Evolutionary conservation across 805 yeast genomes (phyloP).

Genomic region (Cyberlindnera petersonii): DNA sequence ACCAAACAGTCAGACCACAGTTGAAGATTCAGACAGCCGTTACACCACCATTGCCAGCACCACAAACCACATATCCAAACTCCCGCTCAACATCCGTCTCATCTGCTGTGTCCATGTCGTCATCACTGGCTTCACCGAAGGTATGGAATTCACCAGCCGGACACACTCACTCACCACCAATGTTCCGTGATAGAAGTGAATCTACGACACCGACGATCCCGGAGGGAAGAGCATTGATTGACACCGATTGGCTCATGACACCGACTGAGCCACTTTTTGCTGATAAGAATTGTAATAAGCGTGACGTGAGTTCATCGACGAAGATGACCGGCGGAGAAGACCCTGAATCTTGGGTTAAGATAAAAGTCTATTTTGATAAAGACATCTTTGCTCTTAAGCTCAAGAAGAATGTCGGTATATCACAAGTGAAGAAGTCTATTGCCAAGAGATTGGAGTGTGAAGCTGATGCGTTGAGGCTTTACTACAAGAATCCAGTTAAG

Average conservation of each 20-base stretch:
- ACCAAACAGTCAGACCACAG: constrained; percentile 12
- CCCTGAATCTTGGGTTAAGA: constrained; percentile 10
- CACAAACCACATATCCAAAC: constrained; percentile 5
- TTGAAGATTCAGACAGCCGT: constrained; percentile 22
- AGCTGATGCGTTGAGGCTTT: constrained; percentile 13
- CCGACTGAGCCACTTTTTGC: constrained; percentile 15
- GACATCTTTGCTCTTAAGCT: constrained; percentile 28
- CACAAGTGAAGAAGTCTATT: constrained; percentile 18
- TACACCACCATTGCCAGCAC: constrained; percentile 27
- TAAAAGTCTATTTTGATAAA: constrained; percentile 22
- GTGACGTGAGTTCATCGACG: constrained; percentile 3
- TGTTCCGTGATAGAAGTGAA: constrained; percentile 6
- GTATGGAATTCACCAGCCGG: constrained; percentile 26
- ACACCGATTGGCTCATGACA: constrained; percentile 14
- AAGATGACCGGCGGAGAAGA: background rate
- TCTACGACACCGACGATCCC: constrained; percentile 14
- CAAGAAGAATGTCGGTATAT: constrained; percentile 5
- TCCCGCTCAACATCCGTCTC: constrained; percentile 2
- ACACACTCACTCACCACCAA: constrained; percentile 2
- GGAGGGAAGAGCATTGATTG: constrained; percentile 8
- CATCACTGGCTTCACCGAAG: constrained; percentile 14
- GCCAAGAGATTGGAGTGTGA: constrained; percentile 26
- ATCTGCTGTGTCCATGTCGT: background rate
- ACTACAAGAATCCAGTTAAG: constrained; percentile 17
- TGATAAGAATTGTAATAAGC: constrained; percentile 1